phyloP scores from a whole-genome alignment of 148 eudicot genomes.

The Camellia japonica region DNA sequence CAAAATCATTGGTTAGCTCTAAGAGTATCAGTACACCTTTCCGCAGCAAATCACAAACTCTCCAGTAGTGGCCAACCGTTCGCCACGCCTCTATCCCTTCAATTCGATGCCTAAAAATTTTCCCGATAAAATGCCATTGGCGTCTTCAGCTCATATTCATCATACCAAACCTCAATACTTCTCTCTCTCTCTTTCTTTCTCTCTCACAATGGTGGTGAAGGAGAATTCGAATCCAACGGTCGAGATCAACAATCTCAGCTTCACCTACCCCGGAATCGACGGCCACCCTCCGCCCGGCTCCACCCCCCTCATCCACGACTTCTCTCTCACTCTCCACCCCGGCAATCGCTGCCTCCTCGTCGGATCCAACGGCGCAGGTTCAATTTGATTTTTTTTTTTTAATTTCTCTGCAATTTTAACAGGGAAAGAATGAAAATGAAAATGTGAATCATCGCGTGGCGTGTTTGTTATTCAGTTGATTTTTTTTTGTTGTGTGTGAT shows the following conservation, averaged over 20 bases:
- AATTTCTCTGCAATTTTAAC: background rate
- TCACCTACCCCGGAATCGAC: slow-evolving; percentile 98
- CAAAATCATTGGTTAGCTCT: too few species aligned
- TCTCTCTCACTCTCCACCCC: slow-evolving; percentile 53
- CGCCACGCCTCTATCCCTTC: too few species aligned
- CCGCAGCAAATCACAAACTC: too few species aligned
- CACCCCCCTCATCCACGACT: slow-evolving; percentile 63
- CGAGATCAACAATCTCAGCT: slow-evolving; percentile 63
- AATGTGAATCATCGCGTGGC: background rate
- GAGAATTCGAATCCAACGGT: slow-evolving; percentile 38
- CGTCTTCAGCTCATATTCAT: too few species aligned
- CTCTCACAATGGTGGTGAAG: slow-evolving; percentile 30
- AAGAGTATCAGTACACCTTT: too few species aligned
- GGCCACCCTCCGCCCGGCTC: slow-evolving; percentile 98
- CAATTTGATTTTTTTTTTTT: too few species aligned
- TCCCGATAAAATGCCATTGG: too few species aligned
- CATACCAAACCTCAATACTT: background rate
- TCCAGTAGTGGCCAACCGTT: too few species aligned
- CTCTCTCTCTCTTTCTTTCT: slow-evolving; percentile 13
- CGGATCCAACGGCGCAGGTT: slow-evolving; percentile 97
- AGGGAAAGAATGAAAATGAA: background rate
- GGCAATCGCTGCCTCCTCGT: slow-evolving; percentile 86
- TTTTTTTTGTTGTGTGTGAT: background rate
- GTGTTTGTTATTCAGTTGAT: background rate
- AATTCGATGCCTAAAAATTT: too few species aligned